Conservation (phyloP, 2,329 filamentous ascomycete species). For the Fusarium clavum region DNA sequence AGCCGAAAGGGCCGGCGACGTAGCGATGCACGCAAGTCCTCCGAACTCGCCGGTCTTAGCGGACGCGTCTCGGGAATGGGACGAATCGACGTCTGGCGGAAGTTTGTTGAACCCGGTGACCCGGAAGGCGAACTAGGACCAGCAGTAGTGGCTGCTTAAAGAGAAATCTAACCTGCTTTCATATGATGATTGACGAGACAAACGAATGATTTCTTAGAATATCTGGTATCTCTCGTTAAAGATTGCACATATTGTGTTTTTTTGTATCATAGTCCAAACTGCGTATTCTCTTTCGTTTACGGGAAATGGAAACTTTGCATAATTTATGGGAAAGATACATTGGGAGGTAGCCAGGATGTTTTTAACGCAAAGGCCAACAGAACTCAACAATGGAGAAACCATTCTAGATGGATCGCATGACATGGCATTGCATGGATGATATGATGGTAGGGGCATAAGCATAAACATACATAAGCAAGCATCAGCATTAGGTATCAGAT, state of each 20-base stretch:
- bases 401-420: slow-evolving; percentile 18
- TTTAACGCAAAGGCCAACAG: slow-evolving; percentile 34
- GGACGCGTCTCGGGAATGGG: slow-evolving; percentile 59
- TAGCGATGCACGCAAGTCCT: slow-evolving; percentile 53
- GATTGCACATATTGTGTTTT: slow-evolving; percentile 15
- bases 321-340: background rate
- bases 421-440: slow-evolving; percentile 16
- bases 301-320: slow-evolving; percentile 12
- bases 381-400: slow-evolving; percentile 19
- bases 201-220: slow-evolving; percentile 17
- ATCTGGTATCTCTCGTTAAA: slow-evolving; percentile 16
- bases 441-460: slow-evolving; percentile 26
- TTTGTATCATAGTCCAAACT: slow-evolving; percentile 16
- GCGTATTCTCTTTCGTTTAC: slow-evolving; percentile 12
- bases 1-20: slow-evolving; percentile 45
- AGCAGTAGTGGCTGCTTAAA: slow-evolving; percentile 15
- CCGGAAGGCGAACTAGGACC: slow-evolving; percentile 51
- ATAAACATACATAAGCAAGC: slow-evolving; percentile 15
- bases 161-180: background rate
- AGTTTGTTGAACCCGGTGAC: slow-evolving; percentile 59
- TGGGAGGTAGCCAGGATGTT: background rate
- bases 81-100: slow-evolving; percentile 62
- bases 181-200: slow-evolving; percentile 17
- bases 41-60: slow-evolving; percentile 61
- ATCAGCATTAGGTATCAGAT: slow-evolving; percentile 7